These are phyloP conservation scores for Stemphylium beticola DNA, from an alignment of 2,329 filamentous ascomycete genomes.

Conservation along the genomic window DNA sequence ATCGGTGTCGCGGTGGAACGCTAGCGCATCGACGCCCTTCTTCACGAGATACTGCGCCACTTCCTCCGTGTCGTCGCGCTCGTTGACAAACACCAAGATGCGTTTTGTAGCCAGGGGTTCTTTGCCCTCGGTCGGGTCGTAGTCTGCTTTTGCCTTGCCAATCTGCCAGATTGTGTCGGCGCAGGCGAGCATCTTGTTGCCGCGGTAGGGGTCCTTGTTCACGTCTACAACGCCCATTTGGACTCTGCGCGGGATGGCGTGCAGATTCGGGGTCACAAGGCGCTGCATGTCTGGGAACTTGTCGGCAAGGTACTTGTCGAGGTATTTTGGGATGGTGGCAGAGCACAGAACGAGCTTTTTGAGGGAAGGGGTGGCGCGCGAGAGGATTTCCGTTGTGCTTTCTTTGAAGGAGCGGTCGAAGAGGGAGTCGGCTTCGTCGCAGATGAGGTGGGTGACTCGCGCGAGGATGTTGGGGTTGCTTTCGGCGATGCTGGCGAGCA, in stretches of 20 bases:
- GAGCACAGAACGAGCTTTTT: constrained; percentile 91
- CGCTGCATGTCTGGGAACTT: constrained; percentile 83
- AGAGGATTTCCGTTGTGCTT: constrained; percentile 80
- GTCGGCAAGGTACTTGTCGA: constrained; percentile 82
- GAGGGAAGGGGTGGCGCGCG: constrained; percentile 79
- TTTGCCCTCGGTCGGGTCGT: constrained; percentile 52
- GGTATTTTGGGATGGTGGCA: constrained; percentile 88
- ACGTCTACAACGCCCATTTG: constrained; percentile 94
- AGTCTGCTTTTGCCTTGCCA: constrained; percentile 70
- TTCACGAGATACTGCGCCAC: constrained; percentile 77
- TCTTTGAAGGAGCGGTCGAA: constrained; percentile 91
- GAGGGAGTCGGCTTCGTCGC: constrained; percentile 96
- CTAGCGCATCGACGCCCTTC: constrained; percentile 88
- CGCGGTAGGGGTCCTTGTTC: constrained; percentile 87
- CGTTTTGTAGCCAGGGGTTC: constrained; percentile 74
- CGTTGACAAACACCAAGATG: constrained; percentile 95
- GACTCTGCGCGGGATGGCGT: constrained; percentile 92
- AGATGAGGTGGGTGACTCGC: constrained; percentile 84
- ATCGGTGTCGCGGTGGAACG: constrained; percentile 82
- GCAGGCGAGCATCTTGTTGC: constrained; percentile 91
- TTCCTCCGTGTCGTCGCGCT: constrained; percentile 85
- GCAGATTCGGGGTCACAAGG: constrained; percentile 92
- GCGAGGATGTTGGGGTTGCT: constrained; percentile 90
- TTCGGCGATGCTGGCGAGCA: constrained; percentile 86
- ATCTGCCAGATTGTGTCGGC: constrained; percentile 95